Evolutionary conservation across 192 early-diverging fungal genomes (phyloP), one percentile per base, ranked within the genome.

Genomic region (Coemansia umbellata): DNA sequence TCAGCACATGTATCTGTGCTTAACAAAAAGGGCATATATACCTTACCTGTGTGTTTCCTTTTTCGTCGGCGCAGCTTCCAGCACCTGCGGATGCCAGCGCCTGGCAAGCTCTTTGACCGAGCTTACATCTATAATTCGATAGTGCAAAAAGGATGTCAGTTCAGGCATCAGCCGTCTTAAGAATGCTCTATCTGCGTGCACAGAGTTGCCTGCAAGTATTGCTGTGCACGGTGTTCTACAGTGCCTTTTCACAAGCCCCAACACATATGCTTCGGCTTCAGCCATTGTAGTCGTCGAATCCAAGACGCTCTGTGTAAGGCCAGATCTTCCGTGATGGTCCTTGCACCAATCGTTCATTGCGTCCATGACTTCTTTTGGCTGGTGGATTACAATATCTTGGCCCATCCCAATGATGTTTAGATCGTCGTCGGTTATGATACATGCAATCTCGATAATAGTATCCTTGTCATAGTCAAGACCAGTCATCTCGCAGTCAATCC

Each of bases 341-440:
- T 62, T 83, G 70, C 93, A 91, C 94, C 95, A 98, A 24, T 88
- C 87, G 50, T 90, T 79, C 95, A 98, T 98, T 5, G 60, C 61
- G 33, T 94, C 85, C 83, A 98, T 81, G 11, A 93, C 60, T 13
- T 77, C 65, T 47, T 85, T 78, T 9, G 83, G 68, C 50, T 91
- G 89, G 53, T 83, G 81, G 58, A 93, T 87, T 31, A 88, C 76
- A 24, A 92, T 66, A 41, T 84, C 80, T 2, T 85, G 83, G 3
- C 86, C 89, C 69, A 87, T 81, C 21, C 83, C 93, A 13, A 93
- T 71, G 47, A 88, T 66, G 40, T 92, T 92, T 10, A 97, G 74
- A n/a, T 91, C 78, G 13, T 80, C 86, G 59, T 97, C 90, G 1
- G 95, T 95, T 53, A 96, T 73, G 32, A 98, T 81, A 42, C 81